Evolutionary conservation across 73 alveolate genomes (phyloP), one percentile per base, ranked within the genome.

Genomic region (Paramecium primaurelia): DNA sequence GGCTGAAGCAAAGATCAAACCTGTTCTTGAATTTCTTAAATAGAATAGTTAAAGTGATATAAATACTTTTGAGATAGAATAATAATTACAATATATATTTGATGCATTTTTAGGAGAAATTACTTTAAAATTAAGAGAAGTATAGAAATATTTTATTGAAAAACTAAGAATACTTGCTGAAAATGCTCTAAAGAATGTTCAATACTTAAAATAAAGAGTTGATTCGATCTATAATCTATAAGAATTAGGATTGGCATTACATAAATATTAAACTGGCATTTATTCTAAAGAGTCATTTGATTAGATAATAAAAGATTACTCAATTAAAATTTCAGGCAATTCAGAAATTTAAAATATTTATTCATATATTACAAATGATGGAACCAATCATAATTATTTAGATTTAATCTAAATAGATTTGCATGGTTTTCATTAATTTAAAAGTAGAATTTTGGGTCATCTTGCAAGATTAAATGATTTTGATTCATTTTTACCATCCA

Each of bases 321-420:
- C 75, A 18, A 25, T 20, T 45, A 80, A 47, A 40, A 80, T 80
- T 0, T 32, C 49, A 14, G 91, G 91, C 14, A 80, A 80, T 45
- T 40, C 91, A 44, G 91, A 80, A 49, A 80, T 80, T 18, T 30
- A 45, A 25, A 80, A 80, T 49, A 80, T 80, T 10, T 80, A 80
- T 26, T 45, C 49, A 3, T 80, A 80, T 47, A 80, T 80, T 12
- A 80, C 91, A 3, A 25, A 80, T 26, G 73, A 49, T 26, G 91
- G 91, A 14, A 5, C 58, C 8, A 80, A 80, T 80, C 73, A 80
- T 80, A 80, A 80, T 80, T 80, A 80, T 49, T 47, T 80, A 80
- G 91, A 80, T 80, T 40, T 80, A 45, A 49, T 80, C 30, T 8
- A 80, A 80, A 42, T 80, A 10, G 91, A 80, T 80, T 18, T 80